A percentile compares a stretch with the other conserved stretches of the same genome.
phyloP scores from a whole-genome alignment of 176 grass and related monocot genomes.

The Carex pumila region DNA sequence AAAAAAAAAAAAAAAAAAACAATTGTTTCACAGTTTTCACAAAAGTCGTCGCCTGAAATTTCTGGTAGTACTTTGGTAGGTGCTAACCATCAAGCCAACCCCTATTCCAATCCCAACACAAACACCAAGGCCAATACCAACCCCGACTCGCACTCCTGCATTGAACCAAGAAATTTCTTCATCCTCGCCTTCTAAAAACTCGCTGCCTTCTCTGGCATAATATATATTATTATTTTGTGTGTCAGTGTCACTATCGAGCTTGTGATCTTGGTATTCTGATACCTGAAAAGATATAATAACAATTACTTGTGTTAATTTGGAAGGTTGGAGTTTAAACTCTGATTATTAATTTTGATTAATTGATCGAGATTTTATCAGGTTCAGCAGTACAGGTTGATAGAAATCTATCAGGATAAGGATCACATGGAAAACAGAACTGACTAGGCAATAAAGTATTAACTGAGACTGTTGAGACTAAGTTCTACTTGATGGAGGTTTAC shows the following conservation, averaged over 20 bases:
- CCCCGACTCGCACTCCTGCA: conserved; percentile 76
- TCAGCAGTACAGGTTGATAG: not conserved
- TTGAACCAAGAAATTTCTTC: conserved; percentile 96
- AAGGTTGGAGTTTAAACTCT: conserved; percentile 4
- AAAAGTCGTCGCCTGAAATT: conserved; percentile 56
- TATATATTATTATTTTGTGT: conserved; percentile 56
- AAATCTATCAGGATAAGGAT: not conserved
- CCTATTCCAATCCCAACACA: conserved; percentile 86
- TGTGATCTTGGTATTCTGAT: conserved; percentile 44
- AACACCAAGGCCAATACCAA: conserved; percentile 82
- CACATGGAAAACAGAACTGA: not conserved
- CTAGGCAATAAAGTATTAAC: not conserved
- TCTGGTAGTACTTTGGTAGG: conserved; percentile 67
- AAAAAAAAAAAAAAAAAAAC: conserved; percentile 28
- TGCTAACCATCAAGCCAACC: conserved; percentile 68
- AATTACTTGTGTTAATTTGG: not conserved
- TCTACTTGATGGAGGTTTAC: not conserved
- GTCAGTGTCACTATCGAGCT: conserved; percentile 42
- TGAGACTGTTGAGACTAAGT: not conserved
- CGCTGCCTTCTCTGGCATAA: conserved; percentile 27
- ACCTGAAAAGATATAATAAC: conserved; percentile 38
- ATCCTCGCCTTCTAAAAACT: conserved; percentile 73
- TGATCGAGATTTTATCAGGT: not conserved
- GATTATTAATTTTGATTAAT: not conserved
- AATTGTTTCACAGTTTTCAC: conserved; percentile 34